Evolutionary conservation across 768 basidiomycete genomes (phyloP).

Genomic region (Vararia minispora): DNA sequence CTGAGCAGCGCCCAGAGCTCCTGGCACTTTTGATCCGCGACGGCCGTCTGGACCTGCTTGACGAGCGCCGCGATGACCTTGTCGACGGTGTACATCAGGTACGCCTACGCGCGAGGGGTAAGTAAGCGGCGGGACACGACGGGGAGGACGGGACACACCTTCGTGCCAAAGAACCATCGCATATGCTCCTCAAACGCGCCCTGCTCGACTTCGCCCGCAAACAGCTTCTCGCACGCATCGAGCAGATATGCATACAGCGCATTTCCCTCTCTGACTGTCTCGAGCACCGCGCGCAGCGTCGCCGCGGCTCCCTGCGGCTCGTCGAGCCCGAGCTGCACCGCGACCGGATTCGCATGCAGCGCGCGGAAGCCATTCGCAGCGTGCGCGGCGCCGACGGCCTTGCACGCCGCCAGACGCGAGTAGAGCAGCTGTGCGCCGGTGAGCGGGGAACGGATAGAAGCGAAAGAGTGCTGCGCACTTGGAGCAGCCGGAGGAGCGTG

Average conservation of each 20-base stretch:
- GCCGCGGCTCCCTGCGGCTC: slow-evolving; percentile 70
- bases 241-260: slow-evolving; percentile 80
- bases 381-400: slow-evolving; percentile 63
- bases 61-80: slow-evolving; percentile 81
- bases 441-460: slow-evolving; percentile 1
- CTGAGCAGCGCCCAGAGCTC: slow-evolving; percentile 75
- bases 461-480: slow-evolving; percentile 41
- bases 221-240: slow-evolving; percentile 85
- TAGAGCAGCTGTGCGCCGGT: slow-evolving; percentile 61
- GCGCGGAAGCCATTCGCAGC: slow-evolving; percentile 57
- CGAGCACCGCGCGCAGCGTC: slow-evolving; percentile 55
- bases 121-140: slow-evolving; percentile 19
- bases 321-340: slow-evolving; percentile 75
- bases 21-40: slow-evolving; percentile 77
- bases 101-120: slow-evolving; percentile 45
- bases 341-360: slow-evolving; percentile 67
- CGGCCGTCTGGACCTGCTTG: slow-evolving; percentile 88
- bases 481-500: slow-evolving; percentile 75
- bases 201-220: slow-evolving; percentile 88
- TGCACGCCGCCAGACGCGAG: slow-evolving; percentile 77
- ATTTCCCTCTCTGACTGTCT: slow-evolving; percentile 39
- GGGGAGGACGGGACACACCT: slow-evolving; percentile 34
- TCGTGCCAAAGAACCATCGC: slow-evolving; percentile 87
- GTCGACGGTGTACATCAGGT: slow-evolving; percentile 88
- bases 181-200: slow-evolving; percentile 91